Base-by-base conservation (phyloP, 345 rosid species). In the Bruguiera gymnorhiza region DNA sequence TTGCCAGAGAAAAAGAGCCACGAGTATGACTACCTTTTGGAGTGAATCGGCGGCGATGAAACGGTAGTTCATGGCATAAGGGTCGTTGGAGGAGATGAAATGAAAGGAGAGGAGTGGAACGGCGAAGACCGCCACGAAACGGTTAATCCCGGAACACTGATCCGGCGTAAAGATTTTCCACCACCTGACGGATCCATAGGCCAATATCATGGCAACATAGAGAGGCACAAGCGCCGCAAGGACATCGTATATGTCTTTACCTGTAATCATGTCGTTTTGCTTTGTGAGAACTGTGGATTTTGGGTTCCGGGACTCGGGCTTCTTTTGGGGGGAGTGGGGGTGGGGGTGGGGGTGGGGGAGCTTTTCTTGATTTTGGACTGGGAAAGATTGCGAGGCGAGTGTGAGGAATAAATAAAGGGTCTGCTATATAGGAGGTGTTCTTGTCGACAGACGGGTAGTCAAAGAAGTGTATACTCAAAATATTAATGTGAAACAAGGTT, bases 131-230 rank as follows among this genome's bases (percentile, higher is more conserved):
- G 97, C 97, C 21, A 90, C 97, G 26, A 90, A 90, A 31, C 97
- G 89, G 82, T 90, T 88, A 68, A 90, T 90, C 10, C 97, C 97
- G 8, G 97, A 88, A 73, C 97, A 90, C 60, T 90, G 97, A 73
- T 86, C 90, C 10, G 94, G 90, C 4, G 94, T 86, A 80, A 91
- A 91, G 74, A 91, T 88, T 63, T 86, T 88, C 97, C 97, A 91
- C 97, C 97, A 91, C 46, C 92, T 77, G 32, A 91, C 97, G 27
- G 97, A 91, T 13, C 95, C 97, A 56, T 91, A 91, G 60, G 97
- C 97, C 9, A 91, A 64, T 16, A 88, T 82, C 97, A 91, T 91
- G 19, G 97, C 95, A 16, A 91, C 92, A 48, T 91, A 91, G 23
- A 91, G 78, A 23, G 97, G 97, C 31, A 91, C 89, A 69, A 91